These are phyloP conservation scores for Syzygium aqueum DNA, from an alignment of 345 rosid genomes.

Conservation along the genomic window DNA sequence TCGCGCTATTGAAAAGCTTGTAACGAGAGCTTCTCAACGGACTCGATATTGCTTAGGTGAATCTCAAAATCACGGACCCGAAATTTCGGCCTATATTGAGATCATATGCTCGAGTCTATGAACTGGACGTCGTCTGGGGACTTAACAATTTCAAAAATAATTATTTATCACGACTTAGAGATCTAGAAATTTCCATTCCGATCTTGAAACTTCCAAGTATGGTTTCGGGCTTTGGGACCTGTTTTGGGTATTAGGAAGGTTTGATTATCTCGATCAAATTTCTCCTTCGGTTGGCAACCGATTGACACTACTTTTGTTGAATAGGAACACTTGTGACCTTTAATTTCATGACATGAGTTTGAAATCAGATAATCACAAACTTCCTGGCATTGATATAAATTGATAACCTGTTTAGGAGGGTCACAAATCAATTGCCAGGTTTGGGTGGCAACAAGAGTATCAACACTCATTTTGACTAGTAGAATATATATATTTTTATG, in stretches of 20 bases:
- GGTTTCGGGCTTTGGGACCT: not conserved
- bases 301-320: not conserved
- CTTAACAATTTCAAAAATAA: not conserved
- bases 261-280: too few relatives aligned
- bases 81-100: not conserved
- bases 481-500: not conserved
- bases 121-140: not conserved
- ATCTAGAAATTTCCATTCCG: not conserved
- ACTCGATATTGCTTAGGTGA: not conserved
- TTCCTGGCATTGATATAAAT: not conserved
- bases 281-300: not conserved
- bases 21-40: not conserved
- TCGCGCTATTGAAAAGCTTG: not conserved
- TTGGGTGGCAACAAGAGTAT: not conserved
- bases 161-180: not conserved
- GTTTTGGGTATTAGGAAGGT: not conserved
- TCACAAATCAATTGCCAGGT: not conserved
- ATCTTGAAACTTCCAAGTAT: not conserved
- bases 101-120: not conserved
- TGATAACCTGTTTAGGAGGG: not conserved
- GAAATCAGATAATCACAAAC: not conserved
- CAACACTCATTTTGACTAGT: not conserved
- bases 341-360: not conserved
- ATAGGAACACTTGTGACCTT: rapidly evolving
- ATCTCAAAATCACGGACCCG: not conserved